Evolutionary conservation across 2,329 filamentous ascomycete species (phyloP).

Genomic region (Clarireedia homoeocarpa): DNA sequence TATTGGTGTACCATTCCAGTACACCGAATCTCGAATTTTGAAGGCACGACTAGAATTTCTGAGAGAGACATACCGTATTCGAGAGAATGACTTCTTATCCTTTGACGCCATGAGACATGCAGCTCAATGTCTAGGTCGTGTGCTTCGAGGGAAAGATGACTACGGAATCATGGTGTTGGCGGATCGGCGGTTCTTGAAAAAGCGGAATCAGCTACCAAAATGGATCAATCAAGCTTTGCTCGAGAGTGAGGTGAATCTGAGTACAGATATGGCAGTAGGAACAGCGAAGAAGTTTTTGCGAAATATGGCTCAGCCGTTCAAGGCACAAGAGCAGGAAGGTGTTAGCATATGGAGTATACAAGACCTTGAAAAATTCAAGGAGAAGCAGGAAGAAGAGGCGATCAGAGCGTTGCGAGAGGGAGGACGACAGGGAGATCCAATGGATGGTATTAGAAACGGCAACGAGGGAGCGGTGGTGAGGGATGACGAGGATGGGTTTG

Average conservation of each 20-base stretch:
- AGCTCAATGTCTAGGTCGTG: conserved; percentile 89
- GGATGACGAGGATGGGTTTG: conserved; percentile 27
- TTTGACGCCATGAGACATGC: conserved; percentile 99
- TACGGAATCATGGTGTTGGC: conserved; percentile 99
- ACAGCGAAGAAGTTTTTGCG: conserved; percentile 82
- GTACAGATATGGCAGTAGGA: conserved; percentile 90
- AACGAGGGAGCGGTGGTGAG: conserved; percentile 14
- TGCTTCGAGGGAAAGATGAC: conserved; percentile 92
- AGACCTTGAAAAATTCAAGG: conserved; percentile 71
- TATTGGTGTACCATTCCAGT: conserved; percentile 96
- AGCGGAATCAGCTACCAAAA: conserved; percentile 81
- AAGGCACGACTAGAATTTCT: conserved; percentile 94
- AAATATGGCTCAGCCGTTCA: conserved; percentile 88
- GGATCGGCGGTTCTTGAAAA: conserved; percentile 88
- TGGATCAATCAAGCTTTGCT: conserved; percentile 90
- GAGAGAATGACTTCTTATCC: conserved; percentile 94
- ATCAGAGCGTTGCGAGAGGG: conserved; percentile 52
- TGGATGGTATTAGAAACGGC: conserved; percentile 14
- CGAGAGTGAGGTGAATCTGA: conserved; percentile 81
- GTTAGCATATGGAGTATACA: conserved; percentile 85
- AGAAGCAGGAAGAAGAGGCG: conserved; percentile 61
- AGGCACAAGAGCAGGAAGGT: conserved; percentile 75
- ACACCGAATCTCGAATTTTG: conserved; percentile 93
- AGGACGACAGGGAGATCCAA: neutral
- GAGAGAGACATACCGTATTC: conserved; percentile 93